These are phyloP conservation scores for Xerocomus spinulosus DNA, from an alignment of 768 basidiomycete species.

Conservation along the genomic window DNA sequence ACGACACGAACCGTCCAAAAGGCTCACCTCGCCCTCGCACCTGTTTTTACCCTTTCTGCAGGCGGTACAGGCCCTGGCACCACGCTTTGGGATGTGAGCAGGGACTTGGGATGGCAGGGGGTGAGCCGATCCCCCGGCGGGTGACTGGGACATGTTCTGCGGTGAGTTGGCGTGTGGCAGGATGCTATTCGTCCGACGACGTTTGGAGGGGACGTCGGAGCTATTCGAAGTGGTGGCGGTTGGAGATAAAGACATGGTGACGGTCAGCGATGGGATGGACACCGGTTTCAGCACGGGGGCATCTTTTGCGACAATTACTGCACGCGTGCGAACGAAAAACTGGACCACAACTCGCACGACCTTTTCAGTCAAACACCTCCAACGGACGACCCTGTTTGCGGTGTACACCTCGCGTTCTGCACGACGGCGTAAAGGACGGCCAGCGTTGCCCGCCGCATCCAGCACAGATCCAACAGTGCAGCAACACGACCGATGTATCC, in stretches of 20 bases:
- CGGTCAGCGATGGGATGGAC: constrained; percentile 9
- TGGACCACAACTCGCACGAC: too few relatives aligned
- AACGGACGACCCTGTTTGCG: too few relatives aligned
- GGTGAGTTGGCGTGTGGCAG: constrained; percentile 8
- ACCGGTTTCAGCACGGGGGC: not conserved
- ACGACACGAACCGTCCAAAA: constrained; percentile 29
- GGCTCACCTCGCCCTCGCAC: constrained; percentile 83
- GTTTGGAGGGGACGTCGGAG: constrained; percentile 53
- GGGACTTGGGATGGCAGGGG: constrained; percentile 28
- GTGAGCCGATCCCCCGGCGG: constrained; percentile 30
- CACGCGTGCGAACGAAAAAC: constrained; percentile 11
- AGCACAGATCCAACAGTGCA: too few relatives aligned
- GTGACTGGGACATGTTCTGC: constrained; percentile 33
- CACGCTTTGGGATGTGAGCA: constrained; percentile 81
- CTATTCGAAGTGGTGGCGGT: constrained; percentile 52
- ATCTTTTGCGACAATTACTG: constrained; percentile 12
- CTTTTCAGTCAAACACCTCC: too few relatives aligned
- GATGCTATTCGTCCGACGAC: constrained; percentile 46
- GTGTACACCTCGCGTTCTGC: too few relatives aligned
- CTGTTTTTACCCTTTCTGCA: constrained; percentile 92
- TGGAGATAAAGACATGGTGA: constrained; percentile 64
- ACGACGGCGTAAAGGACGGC: too few relatives aligned
- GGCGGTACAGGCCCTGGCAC: constrained; percentile 83
- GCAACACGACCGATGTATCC: constrained; percentile 1
- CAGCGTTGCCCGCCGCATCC: too few relatives aligned